Base-by-base conservation (phyloP, 257 asterid species). In the Cinchona pubescens region DNA sequence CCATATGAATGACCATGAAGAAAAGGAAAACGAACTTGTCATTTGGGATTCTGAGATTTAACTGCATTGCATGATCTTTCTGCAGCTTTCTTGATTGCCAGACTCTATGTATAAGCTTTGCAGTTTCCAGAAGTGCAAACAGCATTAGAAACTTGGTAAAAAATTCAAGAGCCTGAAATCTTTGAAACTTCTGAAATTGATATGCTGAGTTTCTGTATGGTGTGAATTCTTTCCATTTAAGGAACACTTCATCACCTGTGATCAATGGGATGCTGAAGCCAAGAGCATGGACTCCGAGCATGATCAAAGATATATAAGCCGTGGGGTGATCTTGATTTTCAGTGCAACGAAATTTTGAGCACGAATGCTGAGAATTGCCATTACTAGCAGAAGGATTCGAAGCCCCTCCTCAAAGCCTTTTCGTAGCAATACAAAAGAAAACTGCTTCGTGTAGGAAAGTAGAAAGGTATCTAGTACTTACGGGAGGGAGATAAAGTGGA, bases 211-310 rank as follows among this genome's bases (percentile, higher is more conserved):
- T 35, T 56, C 8, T 38, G 43, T 27, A 18, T 25, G 62, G 64
- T 51, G 73, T 25, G 49, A 53, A 75, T 66, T 66, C 73, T 69
- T 75, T 75, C 67, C 79, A 51, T 66, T n/a, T 55, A 46, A 67
- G 53, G 27, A 76, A 67, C 40, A 71, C 60, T 67, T 67, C 45
- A 21, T 29, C 42, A 12, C 35, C 48, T 27, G 45, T 53, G 55
- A 55, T 42, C 30, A 67, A 40, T 38, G 79, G 68, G 42, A 56
- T 67, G 60, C 72, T 67, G 49, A 76, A 76, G 51, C 69, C 67
- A 48, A 76, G 51, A 37, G 37, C 43, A 11, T 38, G 79, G 35
- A 76, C 19, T 29, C 69, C 79, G 42, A 76, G 74, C 79, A 76
- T 76, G 46, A 75, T 74, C 48, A 67, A 56, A 38, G 79, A 55